Evolutionary conservation across 192 early-diverging fungal species (phyloP), one percentile per base, ranked within the genome.

Genomic region (Spizellomyces punctatus): DNA sequence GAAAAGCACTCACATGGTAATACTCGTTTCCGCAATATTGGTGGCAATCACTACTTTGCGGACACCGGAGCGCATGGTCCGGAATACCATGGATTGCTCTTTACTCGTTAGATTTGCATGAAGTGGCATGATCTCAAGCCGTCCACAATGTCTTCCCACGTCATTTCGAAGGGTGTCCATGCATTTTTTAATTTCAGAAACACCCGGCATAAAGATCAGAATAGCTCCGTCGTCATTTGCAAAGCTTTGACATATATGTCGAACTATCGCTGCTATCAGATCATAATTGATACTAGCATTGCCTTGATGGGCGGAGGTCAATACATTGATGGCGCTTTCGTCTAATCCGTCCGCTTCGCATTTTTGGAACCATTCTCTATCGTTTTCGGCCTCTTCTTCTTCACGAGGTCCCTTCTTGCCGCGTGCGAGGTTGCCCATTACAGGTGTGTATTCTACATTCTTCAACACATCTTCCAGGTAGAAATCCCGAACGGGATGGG

Each of bases 11-110:
- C 67, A 67, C 55, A 84, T 84, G 50, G 81, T 82, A 44, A 93
- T 89, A 73, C 83, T 83, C 0, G 93, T 94, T 75, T 94, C 91
- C 7, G 91, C 93, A 57, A 94, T 88, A 67, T 93, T 94, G 8
- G 93, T 94, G 0, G 91, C 81, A n/a, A 93, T 80, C 8, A 94
- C 88, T 21, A 93, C 83, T 76, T 94, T 94, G 19, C 91, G 71
- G 6, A 80, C 61, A 6, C 86, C 84, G 8, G 66, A 63, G 3
- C 77, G 72, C 0, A 86, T 75, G 0, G 68, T 64, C 63, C 80
- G 79, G 74, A 94, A 94, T 12, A 94, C 91, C 6, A 74, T 19
- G 6, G 73, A 72, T 66, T 92, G 91, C 50, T 91, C 87, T 8
- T 48, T 10, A 0, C 84, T 52, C 0, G 85, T 67, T 27, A 91